A percentile compares a stretch with the other conserved stretches of the same genome.
Conservation (phyloP, 1,284 basidiomycete species). For the Ustilago cynodontis region DNA sequence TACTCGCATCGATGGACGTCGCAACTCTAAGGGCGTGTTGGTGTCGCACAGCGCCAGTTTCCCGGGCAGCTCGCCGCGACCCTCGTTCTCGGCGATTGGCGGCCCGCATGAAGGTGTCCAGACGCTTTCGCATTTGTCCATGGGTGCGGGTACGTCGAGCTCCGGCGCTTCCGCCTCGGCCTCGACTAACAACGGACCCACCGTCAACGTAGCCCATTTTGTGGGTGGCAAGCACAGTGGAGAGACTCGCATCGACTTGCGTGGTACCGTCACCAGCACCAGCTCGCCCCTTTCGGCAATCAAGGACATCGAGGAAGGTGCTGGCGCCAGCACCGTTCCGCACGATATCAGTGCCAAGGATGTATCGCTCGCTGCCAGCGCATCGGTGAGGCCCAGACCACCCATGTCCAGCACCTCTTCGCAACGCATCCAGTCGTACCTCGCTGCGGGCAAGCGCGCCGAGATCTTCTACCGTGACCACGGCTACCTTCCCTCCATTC, state of each 20-base stretch:
- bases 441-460: conserved; percentile 54
- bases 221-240: conserved; percentile 43
- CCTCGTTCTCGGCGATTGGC: conserved; percentile 33
- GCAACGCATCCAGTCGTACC: conserved; percentile 54
- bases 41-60: conserved; percentile 53
- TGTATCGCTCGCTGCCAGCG: conserved; percentile 36
- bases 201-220: conserved; percentile 52
- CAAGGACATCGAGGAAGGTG: conserved; percentile 10
- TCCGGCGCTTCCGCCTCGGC: conserved; percentile 31
- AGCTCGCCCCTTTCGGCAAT: conserved; percentile 26
- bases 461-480: conserved; percentile 61
- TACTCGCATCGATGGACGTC: conserved; percentile 14
- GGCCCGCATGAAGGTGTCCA: conserved; percentile 44
- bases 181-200: conserved; percentile 38
- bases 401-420: conserved; percentile 21
- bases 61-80: conserved; percentile 42
- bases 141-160: conserved; percentile 1
- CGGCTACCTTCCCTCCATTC: conserved; percentile 62
- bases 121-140: conserved; percentile 32
- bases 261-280: conserved; percentile 45
- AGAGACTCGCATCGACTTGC: conserved; percentile 55
- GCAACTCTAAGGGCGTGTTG: conserved; percentile 18
- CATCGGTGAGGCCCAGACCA: conserved; percentile 24
- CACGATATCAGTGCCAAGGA: conserved; percentile 34
- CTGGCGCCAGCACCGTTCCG: neutral